Conservation (phyloP, 306 rosid genomes). For the Castanea mollissima region DNA sequence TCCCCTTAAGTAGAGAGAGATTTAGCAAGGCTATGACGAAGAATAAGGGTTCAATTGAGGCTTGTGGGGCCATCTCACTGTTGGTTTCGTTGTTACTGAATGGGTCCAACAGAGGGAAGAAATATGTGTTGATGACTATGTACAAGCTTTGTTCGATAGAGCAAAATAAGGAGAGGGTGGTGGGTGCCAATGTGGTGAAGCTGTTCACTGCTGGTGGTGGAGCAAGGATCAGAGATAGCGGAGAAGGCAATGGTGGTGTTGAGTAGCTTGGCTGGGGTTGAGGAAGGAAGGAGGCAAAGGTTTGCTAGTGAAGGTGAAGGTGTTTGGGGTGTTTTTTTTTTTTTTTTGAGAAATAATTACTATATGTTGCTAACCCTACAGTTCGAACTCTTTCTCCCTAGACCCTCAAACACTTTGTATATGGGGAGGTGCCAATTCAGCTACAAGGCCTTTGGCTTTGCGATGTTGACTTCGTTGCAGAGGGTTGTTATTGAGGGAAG, state of each 20-base stretch:
- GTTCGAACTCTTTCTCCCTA: no score
- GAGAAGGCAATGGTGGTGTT: conserved; percentile 97
- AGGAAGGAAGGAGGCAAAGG: conserved; percentile 72
- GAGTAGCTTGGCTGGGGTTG: background rate
- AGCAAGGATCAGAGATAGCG: conserved; percentile 71
- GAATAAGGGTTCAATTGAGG: conserved; percentile 79
- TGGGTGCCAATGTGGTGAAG: conserved; percentile 81
- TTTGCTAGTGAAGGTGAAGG: conserved; percentile 83
- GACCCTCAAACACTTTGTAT: no score
- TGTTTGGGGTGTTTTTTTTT: conserved; percentile 49
- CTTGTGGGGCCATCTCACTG: conserved; percentile 77
- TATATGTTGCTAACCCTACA: no score
- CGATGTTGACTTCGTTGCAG: conserved; percentile 56
- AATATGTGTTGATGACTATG: conserved; percentile 74
- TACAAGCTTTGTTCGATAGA: conserved; percentile 78
- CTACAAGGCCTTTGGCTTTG: no score
- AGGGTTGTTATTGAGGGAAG: conserved; percentile 84
- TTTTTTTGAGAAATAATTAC: no score
- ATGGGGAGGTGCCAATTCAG: no score
- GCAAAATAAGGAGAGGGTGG: conserved; percentile 82
- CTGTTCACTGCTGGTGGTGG: conserved; percentile 66
- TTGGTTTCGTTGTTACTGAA: conserved; percentile 64
- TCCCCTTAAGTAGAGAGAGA: no score
- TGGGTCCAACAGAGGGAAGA: conserved; percentile 77
- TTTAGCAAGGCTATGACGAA: conserved; percentile 14